Conservation (phyloP, 345 rosid genomes). For the Citrus trifoliata region DNA sequence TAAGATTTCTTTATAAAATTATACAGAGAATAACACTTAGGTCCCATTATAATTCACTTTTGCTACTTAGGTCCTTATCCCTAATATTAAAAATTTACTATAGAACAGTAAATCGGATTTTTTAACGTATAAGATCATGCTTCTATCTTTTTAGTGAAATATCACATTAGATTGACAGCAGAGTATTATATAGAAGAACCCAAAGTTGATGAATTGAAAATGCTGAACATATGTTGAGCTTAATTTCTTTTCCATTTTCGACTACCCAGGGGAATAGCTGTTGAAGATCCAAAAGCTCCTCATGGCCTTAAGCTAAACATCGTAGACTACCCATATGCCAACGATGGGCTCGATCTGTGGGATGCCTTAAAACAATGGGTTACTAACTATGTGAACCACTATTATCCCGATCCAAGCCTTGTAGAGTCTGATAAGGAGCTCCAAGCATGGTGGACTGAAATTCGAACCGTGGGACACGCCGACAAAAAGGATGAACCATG, state of each 20-base stretch:
- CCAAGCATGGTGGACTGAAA: conserved; percentile 54
- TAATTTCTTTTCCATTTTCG: neutral
- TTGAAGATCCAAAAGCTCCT: conserved; percentile 40
- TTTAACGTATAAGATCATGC: too few relatives aligned
- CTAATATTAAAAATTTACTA: too few relatives aligned
- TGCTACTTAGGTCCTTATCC: too few relatives aligned
- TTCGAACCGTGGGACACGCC: neutral
- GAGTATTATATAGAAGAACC: too few relatives aligned
- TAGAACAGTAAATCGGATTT: too few relatives aligned
- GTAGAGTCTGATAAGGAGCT: conserved; percentile 41
- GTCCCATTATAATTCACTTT: too few relatives aligned
- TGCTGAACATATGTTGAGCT: neutral
- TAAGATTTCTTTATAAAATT: too few relatives aligned
- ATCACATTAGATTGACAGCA: too few relatives aligned
- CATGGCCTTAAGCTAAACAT: conserved; percentile 51
- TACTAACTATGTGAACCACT: conserved; percentile 18
- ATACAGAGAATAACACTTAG: too few relatives aligned
- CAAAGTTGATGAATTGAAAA: too few relatives aligned
- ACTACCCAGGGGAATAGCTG: conserved; percentile 47
- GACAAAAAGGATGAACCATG: conserved; percentile 22
- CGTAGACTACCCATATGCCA: conserved; percentile 60
- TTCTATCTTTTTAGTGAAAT: too few relatives aligned
- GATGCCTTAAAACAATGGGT: conserved; percentile 46
- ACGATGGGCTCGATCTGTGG: conserved; percentile 54
- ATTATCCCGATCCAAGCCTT: conserved; percentile 8